Base-by-base conservation (phyloP, 2,329 filamentous ascomycete species). In the Dactylonectria macrodidyma region DNA sequence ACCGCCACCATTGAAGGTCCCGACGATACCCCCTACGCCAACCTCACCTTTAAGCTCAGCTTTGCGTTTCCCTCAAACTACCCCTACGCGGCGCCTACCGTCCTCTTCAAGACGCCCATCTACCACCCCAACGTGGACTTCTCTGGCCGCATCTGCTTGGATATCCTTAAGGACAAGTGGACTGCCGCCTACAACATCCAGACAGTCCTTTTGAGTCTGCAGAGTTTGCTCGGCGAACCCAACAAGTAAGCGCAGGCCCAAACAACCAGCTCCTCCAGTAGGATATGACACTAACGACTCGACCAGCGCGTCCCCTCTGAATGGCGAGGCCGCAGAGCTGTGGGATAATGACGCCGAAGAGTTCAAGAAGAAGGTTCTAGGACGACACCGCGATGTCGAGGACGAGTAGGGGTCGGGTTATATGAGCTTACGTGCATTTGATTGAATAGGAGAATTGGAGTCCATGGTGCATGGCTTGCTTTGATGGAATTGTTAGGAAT, bases 121-220 rank as follows among this genome's bases (percentile, higher is more conserved):
- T 99, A 98, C 87, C 96, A 99, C 82, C 96, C 96, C 61, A 99
- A 99, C 77, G 94, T 99, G 75, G 96, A 99, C 84, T 98, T 99
- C 85, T 95, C 93, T 3, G 96, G 96, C 47, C 90, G 96, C 64
- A 99, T 99, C 82, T 99, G 96, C 81, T 88, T 99, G 68, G 97
- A 99, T 79, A 99, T 99, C 74, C 87, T 99, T 72, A 98, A 98
- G 88, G 96, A 98, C 82, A 98, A 98, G 85, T 99, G 96, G 96
- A 97, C 95, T 67, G 95, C 96, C 19, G 95, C 97, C 50, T 97
- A 98, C 88, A 98, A 98, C 79, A 95, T 97, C 69, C 94, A 97
- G 82, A 97, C 93, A 54, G 94, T 99, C 54, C 86, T 99, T 62
- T 82, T 99, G 77, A 98, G 95, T 76, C 84, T 99, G 82, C 96